Conservation (phyloP, 352 stramenopile genomes). For the Phytopythium oedochilum region DNA sequence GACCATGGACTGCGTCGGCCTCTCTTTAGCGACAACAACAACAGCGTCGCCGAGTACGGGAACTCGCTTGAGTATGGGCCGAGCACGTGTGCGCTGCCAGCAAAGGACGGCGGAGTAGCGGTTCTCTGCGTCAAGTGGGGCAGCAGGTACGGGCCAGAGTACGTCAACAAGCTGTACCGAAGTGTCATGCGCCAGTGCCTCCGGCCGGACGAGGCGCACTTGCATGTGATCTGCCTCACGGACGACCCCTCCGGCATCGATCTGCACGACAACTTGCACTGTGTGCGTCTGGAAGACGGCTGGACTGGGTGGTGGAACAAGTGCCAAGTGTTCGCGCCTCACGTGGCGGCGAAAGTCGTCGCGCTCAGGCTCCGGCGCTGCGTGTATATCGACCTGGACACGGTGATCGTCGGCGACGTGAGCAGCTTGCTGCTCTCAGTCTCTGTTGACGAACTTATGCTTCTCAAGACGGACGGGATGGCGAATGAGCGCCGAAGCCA, state of each 20-base stretch:
- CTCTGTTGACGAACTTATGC: slow-evolving; percentile 10
- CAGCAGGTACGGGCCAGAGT: slow-evolving; percentile 74
- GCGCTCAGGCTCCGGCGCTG: slow-evolving; percentile 14
- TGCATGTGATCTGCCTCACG: slow-evolving; percentile 68
- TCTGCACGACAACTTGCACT: slow-evolving; percentile 16
- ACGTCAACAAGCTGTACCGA: slow-evolving; percentile 72
- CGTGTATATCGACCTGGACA: slow-evolving; percentile 76
- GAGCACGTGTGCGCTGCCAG: slow-evolving; percentile 51
- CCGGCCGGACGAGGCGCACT: background rate
- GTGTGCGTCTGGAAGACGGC: slow-evolving; percentile 19
- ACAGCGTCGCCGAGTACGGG: slow-evolving; percentile 87
- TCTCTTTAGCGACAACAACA: slow-evolving; percentile 87
- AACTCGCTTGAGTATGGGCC: background rate
- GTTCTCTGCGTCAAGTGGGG: slow-evolving; percentile 87
- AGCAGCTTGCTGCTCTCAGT: slow-evolving; percentile 13
- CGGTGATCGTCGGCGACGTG: slow-evolving; percentile 51
- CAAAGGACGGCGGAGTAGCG: slow-evolving; percentile 10
- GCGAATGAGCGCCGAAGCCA: slow-evolving; percentile 49
- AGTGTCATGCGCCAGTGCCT: slow-evolving; percentile 28
- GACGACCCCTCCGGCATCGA: slow-evolving; percentile 47
- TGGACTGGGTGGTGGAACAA: slow-evolving; percentile 85
- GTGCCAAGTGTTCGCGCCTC: slow-evolving; percentile 47
- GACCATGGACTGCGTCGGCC: slow-evolving; percentile 53
- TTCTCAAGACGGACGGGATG: slow-evolving; percentile 67
- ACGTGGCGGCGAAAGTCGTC: slow-evolving; percentile 20